phyloP scores from a whole-genome alignment of 73 alveolate species.

The Durusdinium trenchii region DNA sequence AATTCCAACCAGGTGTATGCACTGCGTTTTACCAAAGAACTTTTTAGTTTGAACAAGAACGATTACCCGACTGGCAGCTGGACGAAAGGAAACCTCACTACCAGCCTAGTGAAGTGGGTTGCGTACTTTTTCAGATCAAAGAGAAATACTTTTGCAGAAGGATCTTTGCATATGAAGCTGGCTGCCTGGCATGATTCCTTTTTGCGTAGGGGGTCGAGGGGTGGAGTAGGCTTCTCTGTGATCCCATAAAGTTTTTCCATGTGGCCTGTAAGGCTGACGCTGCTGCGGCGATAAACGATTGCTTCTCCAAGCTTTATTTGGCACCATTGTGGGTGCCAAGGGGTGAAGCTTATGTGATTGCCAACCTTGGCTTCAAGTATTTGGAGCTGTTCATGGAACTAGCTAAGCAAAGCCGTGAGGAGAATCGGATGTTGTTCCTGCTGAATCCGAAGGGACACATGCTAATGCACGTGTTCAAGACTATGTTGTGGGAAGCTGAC shows the following conservation, averaged over 20 bases:
- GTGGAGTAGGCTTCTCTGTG: not conserved
- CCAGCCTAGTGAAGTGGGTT: not conserved
- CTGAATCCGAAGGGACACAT: not conserved
- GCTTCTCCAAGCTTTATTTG: not conserved
- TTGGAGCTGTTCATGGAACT: not conserved
- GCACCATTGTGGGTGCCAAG: not conserved
- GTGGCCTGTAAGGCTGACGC: not conserved
- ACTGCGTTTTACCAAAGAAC: not conserved
- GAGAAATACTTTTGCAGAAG: not conserved
- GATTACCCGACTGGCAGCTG: not conserved
- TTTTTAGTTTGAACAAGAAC: not conserved
- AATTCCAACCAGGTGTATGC: not conserved
- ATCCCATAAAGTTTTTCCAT: not conserved
- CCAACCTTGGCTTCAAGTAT: not conserved
- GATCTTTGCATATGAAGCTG: not conserved
- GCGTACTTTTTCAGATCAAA: not conserved
- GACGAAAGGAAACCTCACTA: conserved; percentile 20
- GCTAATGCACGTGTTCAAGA: not conserved
- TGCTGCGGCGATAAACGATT: not conserved
- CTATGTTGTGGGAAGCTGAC: not conserved
- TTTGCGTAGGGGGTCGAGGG: not conserved
- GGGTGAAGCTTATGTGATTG: not conserved
- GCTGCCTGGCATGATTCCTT: not conserved
- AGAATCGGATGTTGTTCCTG: not conserved
- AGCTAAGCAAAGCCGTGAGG: not conserved